Conservation (phyloP, 2,329 filamentous ascomycete species). For the Endothia cerciana region DNA sequence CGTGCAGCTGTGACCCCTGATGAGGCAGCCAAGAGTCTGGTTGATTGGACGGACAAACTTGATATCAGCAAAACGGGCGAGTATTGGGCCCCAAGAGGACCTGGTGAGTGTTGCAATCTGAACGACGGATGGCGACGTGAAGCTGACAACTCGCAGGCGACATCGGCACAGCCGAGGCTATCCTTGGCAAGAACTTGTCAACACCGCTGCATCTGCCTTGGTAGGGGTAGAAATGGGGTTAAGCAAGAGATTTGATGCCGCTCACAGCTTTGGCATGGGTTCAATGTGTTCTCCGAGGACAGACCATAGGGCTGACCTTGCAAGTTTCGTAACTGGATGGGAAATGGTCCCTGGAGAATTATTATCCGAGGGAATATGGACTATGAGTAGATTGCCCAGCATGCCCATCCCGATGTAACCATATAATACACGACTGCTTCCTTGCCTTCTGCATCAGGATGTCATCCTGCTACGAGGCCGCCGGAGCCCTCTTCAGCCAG, state of each 20-base stretch:
- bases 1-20: conserved; percentile 66
- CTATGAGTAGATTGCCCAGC: neutral
- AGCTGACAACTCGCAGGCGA: conserved; percentile 42
- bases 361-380: neutral
- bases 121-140: conserved; percentile 6
- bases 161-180: conserved; percentile 68
- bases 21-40: conserved; percentile 65
- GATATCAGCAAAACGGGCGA: conserved; percentile 69
- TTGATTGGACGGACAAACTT: conserved; percentile 64
- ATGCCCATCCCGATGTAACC: too few species aligned
- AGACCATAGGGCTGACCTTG: too few species aligned
- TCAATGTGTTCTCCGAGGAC: too few species aligned
- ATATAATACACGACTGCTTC: neutral
- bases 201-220: conserved; percentile 70
- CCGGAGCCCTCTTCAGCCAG: neutral
- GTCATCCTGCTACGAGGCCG: neutral
- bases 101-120: conserved; percentile 48
- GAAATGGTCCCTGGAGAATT: too few species aligned
- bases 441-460: neutral
- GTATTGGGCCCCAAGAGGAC: conserved; percentile 74
- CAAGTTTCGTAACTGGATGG: too few species aligned
- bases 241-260: neutral
- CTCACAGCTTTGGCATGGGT: neutral
- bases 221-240: conserved; percentile 43
- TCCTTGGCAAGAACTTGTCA: conserved; percentile 63